Base-by-base conservation (phyloP, 1,284 basidiomycete genomes). In the Meira nashicola region DNA sequence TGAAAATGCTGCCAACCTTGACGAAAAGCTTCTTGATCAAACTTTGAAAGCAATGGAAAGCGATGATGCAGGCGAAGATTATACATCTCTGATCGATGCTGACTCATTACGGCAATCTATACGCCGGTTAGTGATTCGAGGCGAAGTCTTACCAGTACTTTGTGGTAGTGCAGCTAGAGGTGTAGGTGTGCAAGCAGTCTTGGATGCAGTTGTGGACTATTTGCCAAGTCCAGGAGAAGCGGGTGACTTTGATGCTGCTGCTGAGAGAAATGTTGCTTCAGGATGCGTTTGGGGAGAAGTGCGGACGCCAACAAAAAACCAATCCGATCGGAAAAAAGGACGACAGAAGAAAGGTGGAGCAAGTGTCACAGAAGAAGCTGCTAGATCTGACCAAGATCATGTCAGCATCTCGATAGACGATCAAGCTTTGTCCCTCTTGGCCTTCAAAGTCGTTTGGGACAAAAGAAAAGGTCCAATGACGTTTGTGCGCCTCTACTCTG, bases 381-480 rank as follows among this genome's bases (percentile, higher is more conserved):
- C 81, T 82, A 82, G 37, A 67, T 67, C 4, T 82, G 54, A 15
- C 19, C 58, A 38, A 23, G 54, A n/a, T 59, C 83, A 51, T 75
- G 57, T 67, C 1, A n/a, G 56, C 1, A 52, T 70, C 44, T 50
- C 60, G 12, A 48, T 68, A 4, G 25, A 48, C 9, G 62, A 64
- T 54, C 53, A 54, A 49, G 49, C 58, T 0, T 59, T 63, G 17
- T 55, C 62, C 11, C 62, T 63, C 1, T 81, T 93, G 21, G 90
- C 89, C 0, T 93, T 91, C 89, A 93, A 93, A 76, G 90, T 93
- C 17, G 83, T 83, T 23, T 92, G 89, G 87, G 89, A 92, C 76
- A 86, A 86, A 64, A 84, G 84, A 61, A 84, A 83, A 65, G 90
- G 90, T 14, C 92, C 90, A 85, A 89, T 92, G 86, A 92, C 90